phyloP scores from a whole-genome alignment of 2,329 filamentous ascomycete genomes.

The Ophiostoma sp. region DNA sequence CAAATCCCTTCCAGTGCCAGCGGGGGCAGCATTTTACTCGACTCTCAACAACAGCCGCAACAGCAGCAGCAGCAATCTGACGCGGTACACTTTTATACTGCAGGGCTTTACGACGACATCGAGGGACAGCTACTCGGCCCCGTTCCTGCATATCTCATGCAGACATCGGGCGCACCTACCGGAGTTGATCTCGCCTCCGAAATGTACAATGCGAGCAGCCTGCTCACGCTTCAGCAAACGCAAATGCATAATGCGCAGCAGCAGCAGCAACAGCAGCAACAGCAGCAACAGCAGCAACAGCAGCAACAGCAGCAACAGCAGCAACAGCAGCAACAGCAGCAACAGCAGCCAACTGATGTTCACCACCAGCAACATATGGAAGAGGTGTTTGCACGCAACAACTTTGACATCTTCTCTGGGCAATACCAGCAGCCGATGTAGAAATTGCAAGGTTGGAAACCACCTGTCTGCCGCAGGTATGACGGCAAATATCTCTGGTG shows the following conservation, averaged over 20 bases:
- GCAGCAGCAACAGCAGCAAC: conserved; percentile 19
- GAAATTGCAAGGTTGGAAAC: too few relatives aligned
- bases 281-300: conserved; percentile 16
- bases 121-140: conserved; percentile 69
- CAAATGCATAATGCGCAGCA: conserved; percentile 20
- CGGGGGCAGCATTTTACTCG: not conserved
- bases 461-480: not conserved
- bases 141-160: conserved; percentile 35
- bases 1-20: conserved; percentile 18
- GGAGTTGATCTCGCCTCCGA: conserved; percentile 23
- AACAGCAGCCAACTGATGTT: conserved; percentile 13
- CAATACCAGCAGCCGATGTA: conserved; percentile 14
- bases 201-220: conserved; percentile 24
- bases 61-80: conserved; percentile 32
- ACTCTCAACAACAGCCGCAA: conserved; percentile 31
- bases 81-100: conserved; percentile 46
- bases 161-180: conserved; percentile 17
- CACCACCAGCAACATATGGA: conserved; percentile 16
- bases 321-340: conserved; percentile 14
- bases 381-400: conserved; percentile 17
- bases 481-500: too few relatives aligned
- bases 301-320: conserved; percentile 22
- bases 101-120: conserved; percentile 55
- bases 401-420: conserved; percentile 19
- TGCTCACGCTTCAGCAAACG: conserved; percentile 23